phyloP scores from a whole-genome alignment of 2,329 filamentous ascomycete species.

The Epicoccum nigrum region DNA sequence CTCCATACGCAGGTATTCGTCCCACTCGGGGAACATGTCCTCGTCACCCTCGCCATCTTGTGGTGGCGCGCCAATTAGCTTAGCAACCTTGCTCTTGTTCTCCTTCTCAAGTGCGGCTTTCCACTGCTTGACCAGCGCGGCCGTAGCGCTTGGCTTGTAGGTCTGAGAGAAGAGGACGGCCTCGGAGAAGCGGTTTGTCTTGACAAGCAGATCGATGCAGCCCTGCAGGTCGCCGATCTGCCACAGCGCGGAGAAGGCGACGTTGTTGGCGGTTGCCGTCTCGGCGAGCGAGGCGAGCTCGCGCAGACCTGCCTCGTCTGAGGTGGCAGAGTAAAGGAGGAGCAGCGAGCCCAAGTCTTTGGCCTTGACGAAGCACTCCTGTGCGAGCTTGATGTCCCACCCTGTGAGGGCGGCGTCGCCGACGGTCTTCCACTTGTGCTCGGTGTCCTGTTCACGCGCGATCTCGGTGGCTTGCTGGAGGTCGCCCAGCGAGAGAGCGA shows the following conservation, averaged over 20 bases:
- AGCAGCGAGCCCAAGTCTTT: slow-evolving; percentile 90
- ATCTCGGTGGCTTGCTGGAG: slow-evolving; percentile 85
- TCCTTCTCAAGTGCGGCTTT: slow-evolving; percentile 81
- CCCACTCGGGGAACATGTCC: slow-evolving; percentile 96
- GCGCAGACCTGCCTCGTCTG: slow-evolving; percentile 75
- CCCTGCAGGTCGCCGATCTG: slow-evolving; percentile 80
- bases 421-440: slow-evolving; percentile 98
- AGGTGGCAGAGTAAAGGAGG: slow-evolving; percentile 85
- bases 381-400: slow-evolving; percentile 87
- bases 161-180: slow-evolving; percentile 93
- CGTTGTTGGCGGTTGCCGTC: slow-evolving; percentile 81
- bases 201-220: slow-evolving; percentile 78
- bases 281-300: slow-evolving; percentile 76
- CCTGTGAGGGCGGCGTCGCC: slow-evolving; percentile 85
- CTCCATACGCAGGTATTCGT: slow-evolving; percentile 84
- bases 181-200: slow-evolving; percentile 81
- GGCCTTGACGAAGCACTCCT: slow-evolving; percentile 90
- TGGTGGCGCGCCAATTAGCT: slow-evolving; percentile 80
- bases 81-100: slow-evolving; percentile 83
- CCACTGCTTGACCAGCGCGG: slow-evolving; percentile 75
- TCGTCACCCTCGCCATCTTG: slow-evolving; percentile 66
- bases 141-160: slow-evolving; percentile 82
- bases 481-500: slow-evolving; percentile 81
- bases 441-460: slow-evolving; percentile 80
- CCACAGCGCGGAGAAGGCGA: slow-evolving; percentile 92